Base-by-base conservation (phyloP, 2,329 filamentous ascomycete species). In the Colletotrichum sublineola region DNA sequence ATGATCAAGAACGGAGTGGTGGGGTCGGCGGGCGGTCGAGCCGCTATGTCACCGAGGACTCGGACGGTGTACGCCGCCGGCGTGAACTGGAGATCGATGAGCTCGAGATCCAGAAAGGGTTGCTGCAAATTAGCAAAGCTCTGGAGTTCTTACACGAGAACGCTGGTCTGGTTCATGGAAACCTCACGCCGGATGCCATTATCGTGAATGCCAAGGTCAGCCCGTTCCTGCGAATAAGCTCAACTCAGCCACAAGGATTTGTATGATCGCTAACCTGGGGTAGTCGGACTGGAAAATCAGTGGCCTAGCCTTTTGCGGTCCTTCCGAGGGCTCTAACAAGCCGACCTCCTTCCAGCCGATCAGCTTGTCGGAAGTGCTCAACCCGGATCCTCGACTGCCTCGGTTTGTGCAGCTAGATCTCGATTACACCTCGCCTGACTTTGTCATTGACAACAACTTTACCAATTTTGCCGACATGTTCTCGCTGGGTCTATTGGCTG, bases 221-320 rank as follows among this genome's bases (percentile, higher is more conserved):
- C 81, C 75, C 55, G 5, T 57, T 44, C 12, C 5, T 14, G 9
- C 29, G 24, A 36, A 33, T 3, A 20, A 63, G 48, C 57, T 50
- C 48, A 52, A 42, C 46, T 42, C 29, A 31, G 1, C 42, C 14
- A 46, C 11, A 60, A 33, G 11, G 14, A 24, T 5, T 5, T n/a
- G 15, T 8, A 12, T 44, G 57, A 20, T 56, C 18, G 42, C 80
- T 84, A 78, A 85, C 77, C 29, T 38, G 38, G 70, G 74, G 78
- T 78, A 94, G 92, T 97, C 94, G 60, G 96, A 99, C 82, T 99
- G 96, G 96, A 99, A 99, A 81, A 94, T 99, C 73, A 96, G 95
- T 77, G 96, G 96, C n/a, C 88, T 99, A 50, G 90, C 93, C 0
- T 99, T 98, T 81, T 94, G 93, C 79, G 93, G 93, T 57, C 93